Evolutionary conservation across 2,329 filamentous ascomycete species (phyloP).

Genomic region (Fusarium sp.): DNA sequence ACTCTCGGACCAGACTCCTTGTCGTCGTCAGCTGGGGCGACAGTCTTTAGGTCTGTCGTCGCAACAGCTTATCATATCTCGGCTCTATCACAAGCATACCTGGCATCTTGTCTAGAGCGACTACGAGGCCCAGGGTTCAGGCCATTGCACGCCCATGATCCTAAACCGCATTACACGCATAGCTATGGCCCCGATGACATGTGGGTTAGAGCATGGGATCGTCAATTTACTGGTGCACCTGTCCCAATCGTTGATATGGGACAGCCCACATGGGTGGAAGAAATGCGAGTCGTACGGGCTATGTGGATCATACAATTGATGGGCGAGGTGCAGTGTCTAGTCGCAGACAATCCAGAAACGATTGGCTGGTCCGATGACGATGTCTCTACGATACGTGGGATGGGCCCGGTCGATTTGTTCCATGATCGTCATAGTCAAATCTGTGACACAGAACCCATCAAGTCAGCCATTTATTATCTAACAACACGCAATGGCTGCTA

Average conservation of each 20-base stretch:
- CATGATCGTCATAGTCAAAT: background rate
- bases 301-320: conserved; percentile 37
- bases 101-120: background rate
- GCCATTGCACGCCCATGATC: background rate
- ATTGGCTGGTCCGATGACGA: background rate
- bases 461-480: background rate
- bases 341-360: background rate
- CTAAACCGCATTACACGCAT: background rate
- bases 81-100: background rate
- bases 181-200: background rate
- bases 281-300: conserved; percentile 41
- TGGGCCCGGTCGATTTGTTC: background rate
- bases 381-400: background rate
- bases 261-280: conserved; percentile 42
- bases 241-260: background rate
- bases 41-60: background rate
- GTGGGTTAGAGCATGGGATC: background rate
- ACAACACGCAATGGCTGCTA: background rate
- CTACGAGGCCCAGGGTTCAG: background rate
- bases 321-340: conserved; percentile 17
- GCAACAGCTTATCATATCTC: background rate
- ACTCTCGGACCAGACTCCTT: background rate
- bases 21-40: background rate
- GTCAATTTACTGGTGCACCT: background rate
- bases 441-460: background rate